Percentiles rank a stretch among this genome's conserved stretches.
Evolutionary conservation across 371 early-diverging fungal genomes (phyloP).

Genomic region (Dichotomocladium elegans): DNA sequence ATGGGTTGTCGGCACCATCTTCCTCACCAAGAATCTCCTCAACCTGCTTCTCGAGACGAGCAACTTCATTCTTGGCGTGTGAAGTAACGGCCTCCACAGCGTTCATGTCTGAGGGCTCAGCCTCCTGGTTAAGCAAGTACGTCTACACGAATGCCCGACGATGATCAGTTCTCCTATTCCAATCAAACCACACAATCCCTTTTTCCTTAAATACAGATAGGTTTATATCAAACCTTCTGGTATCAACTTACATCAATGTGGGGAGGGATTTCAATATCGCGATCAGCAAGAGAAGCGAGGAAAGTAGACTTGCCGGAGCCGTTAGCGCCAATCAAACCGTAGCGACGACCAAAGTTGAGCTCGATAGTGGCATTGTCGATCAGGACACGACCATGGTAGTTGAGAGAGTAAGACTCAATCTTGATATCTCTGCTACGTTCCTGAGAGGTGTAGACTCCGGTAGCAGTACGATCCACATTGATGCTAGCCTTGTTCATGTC

Average conservation of each 20-base stretch:
- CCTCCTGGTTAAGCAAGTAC: conserved; percentile 93
- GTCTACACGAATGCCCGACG: conserved; percentile 44
- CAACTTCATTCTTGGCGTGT: conserved; percentile 85
- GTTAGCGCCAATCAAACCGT: conserved; percentile 96
- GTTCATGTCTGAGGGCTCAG: conserved; percentile 87
- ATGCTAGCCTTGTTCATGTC: conserved; percentile 32
- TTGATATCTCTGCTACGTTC: conserved; percentile 92
- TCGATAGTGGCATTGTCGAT: conserved; percentile 93
- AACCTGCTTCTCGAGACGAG: conserved; percentile 85
- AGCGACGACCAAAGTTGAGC: conserved; percentile 97
- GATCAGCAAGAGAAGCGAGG: conserved; percentile 86
- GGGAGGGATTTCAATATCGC: conserved; percentile 94
- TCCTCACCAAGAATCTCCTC: conserved; percentile 83
- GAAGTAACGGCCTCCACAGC: conserved; percentile 90
- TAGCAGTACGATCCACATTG: conserved; percentile 72
- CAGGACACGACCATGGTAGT: conserved; percentile 90
- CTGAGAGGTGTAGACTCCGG: conserved; percentile 94
- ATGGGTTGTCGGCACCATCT: conserved; percentile 81
- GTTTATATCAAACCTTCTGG: too few relatives aligned
- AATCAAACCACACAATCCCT: not conserved
- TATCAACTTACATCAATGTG: conserved; percentile 86
- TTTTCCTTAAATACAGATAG: not conserved
- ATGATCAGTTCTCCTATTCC: not conserved
- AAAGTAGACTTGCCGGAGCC: conserved; percentile 99
- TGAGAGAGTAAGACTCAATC: conserved; percentile 92